These are phyloP conservation scores for Globisporangium lucens DNA, from an alignment of 352 stramenopile species.

Conservation along the genomic window DNA sequence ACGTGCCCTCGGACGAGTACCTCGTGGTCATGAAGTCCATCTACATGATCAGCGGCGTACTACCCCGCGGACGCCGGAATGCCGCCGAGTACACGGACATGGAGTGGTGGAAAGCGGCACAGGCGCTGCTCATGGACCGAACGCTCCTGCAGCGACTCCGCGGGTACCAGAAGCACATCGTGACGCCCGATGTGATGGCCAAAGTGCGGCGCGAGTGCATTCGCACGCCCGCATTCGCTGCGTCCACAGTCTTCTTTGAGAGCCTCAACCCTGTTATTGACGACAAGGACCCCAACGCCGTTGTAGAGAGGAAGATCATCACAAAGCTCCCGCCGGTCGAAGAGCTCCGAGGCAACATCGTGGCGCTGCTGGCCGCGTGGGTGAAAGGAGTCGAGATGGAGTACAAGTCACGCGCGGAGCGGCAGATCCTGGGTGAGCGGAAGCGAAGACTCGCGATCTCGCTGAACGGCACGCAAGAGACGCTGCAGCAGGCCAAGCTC, in stretches of 20 bases:
- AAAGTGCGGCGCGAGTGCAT: constrained; percentile 78
- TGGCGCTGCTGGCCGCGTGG: constrained; percentile 59
- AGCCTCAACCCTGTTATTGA: neutral
- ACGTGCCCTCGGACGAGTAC: constrained; percentile 44
- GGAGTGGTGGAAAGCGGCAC: constrained; percentile 80
- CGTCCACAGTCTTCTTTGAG: constrained; percentile 28
- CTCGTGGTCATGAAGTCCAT: constrained; percentile 74
- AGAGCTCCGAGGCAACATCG: constrained; percentile 39
- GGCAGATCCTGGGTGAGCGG: constrained; percentile 49
- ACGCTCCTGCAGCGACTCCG: constrained; percentile 56
- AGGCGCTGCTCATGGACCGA: constrained; percentile 79
- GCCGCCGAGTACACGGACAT: constrained; percentile 67
- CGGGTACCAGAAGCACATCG: constrained; percentile 41
- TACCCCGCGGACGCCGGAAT: constrained; percentile 49
- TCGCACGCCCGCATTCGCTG: constrained; percentile 40
- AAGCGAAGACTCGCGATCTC: constrained; percentile 46
- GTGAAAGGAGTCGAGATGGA: constrained; percentile 74
- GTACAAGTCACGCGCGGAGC: constrained; percentile 59
- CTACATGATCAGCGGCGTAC: constrained; percentile 58
- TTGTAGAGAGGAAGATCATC: constrained; percentile 9
- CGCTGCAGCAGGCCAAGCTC: constrained; percentile 42
- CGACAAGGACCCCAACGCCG: constrained; percentile 7
- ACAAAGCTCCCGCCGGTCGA: constrained; percentile 33
- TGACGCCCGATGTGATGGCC: constrained; percentile 66
- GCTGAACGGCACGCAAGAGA: constrained; percentile 30